Conservation (phyloP, 192 early-diverging fungal species). For the Geranomyces variabilis region DNA sequence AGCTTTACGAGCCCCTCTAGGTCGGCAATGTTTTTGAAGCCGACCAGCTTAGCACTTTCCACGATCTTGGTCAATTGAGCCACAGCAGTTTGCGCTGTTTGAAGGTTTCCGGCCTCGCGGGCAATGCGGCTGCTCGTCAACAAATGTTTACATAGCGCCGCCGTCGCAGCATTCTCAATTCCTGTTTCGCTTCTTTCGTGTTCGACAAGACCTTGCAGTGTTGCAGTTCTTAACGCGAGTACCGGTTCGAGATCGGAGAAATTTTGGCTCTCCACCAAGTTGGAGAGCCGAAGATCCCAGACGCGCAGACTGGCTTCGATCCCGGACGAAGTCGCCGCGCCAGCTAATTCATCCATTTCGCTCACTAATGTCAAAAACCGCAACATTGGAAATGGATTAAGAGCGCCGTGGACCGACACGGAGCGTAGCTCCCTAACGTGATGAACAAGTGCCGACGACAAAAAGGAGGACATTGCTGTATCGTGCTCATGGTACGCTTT, state of each 20-base stretch:
- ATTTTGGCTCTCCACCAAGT: slow-evolving; percentile 11
- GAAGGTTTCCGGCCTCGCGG: slow-evolving; percentile 33
- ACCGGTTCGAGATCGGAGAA: slow-evolving; percentile 40
- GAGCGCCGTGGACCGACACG: slow-evolving; percentile 13
- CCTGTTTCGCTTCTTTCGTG: background rate
- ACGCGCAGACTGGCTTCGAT: slow-evolving; percentile 19
- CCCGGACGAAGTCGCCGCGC: background rate
- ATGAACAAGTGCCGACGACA: slow-evolving; percentile 7
- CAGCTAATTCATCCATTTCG: slow-evolving; percentile 30
- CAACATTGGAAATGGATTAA: slow-evolving; percentile 11
- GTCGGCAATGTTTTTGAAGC: background rate
- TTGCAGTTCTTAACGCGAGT: slow-evolving; percentile 28
- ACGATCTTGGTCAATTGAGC: slow-evolving; percentile 25
- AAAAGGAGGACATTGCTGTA: background rate
- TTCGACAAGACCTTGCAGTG: slow-evolving; percentile 20
- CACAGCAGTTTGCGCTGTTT: slow-evolving; percentile 34
- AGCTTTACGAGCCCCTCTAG: slow-evolving; percentile 11
- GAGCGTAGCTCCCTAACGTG: background rate
- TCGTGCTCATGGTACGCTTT: slow-evolving; percentile 11
- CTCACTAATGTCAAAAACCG: slow-evolving; percentile 22
- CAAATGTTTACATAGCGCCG: slow-evolving; percentile 29
- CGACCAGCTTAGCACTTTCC: background rate
- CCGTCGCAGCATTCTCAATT: background rate
- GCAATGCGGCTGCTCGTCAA: slow-evolving; percentile 31
- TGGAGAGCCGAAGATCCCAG: slow-evolving; percentile 30